Conservation (phyloP, 1,284 basidiomycete species). For the Pseudozyma tsukubaensis region DNA sequence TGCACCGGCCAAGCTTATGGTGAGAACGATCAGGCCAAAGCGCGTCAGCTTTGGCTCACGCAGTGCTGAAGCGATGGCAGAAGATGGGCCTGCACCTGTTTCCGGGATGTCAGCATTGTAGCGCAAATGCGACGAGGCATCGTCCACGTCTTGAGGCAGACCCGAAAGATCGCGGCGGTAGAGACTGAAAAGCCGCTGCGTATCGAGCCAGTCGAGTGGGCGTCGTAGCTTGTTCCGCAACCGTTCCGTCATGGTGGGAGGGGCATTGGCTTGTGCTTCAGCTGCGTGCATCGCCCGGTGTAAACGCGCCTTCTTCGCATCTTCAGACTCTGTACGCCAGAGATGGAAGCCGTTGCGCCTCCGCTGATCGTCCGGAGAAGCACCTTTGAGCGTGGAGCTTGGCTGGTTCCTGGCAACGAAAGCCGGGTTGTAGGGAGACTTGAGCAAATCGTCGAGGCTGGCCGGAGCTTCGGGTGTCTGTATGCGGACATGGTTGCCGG, state of each 20-base stretch:
- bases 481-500: constrained; percentile 15
- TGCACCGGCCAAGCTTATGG: constrained; percentile 77
- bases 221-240: neutral
- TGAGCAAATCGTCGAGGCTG: constrained; percentile 45
- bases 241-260: constrained; percentile 2
- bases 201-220: neutral
- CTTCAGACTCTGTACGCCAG: constrained; percentile 55
- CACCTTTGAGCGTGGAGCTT: constrained; percentile 29
- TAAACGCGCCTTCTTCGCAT: constrained; percentile 27
- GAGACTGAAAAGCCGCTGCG: constrained; percentile 14
- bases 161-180: constrained; percentile 11
- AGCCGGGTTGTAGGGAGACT: constrained; percentile 41
- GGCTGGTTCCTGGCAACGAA: constrained; percentile 15
- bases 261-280: constrained; percentile 16
- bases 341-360: constrained; percentile 55
- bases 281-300: constrained; percentile 23
- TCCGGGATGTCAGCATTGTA: no score
- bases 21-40: constrained; percentile 71
- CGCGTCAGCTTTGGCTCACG: constrained; percentile 56
- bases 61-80: neutral
- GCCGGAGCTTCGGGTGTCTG: constrained; percentile 43
- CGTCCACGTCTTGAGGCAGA: no score
- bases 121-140: no score
- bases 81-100: no score
- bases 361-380: constrained; percentile 31